Percentiles rank a stretch among this genome's conserved stretches.
Conservation (phyloP, 2,329 filamentous ascomycete species). For the Colletotrichum phormii region DNA sequence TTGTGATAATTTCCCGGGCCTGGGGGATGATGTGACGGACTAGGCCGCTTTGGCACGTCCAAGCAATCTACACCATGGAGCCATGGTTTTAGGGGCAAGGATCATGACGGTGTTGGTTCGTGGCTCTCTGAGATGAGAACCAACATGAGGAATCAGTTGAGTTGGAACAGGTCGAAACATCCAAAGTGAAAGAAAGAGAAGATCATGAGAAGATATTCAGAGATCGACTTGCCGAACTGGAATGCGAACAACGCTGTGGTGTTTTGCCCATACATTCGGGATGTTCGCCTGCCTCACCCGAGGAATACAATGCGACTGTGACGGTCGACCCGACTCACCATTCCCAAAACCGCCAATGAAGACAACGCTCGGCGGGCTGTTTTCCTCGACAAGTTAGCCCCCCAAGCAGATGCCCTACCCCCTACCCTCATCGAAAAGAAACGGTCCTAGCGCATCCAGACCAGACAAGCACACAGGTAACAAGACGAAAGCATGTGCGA, state of each 20-base stretch:
- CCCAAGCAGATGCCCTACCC: not conserved
- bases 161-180: not conserved
- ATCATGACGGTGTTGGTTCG: constrained; percentile 2
- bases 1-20: constrained; percentile 36
- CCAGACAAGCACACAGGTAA: not conserved
- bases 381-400: constrained; percentile 16
- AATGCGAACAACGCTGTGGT: not conserved
- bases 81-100: constrained; percentile 15
- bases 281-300: not conserved
- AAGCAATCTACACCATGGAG: constrained; percentile 33
- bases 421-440: not conserved
- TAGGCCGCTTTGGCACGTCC: constrained; percentile 36
- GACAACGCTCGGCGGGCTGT: constrained; percentile 7
- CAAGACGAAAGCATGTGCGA: constrained; percentile 4
- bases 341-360: not conserved
- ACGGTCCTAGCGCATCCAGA: constrained; percentile 12
- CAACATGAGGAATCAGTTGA: not conserved
- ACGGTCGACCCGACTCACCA: not conserved
- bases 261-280: not conserved
- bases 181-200: not conserved
- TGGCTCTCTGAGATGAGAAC: not conserved
- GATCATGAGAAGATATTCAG: not conserved
- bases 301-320: not conserved
- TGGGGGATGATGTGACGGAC: constrained; percentile 32
- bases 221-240: not conserved